These are phyloP conservation scores for Trichocladium antarcticum DNA, from an alignment of 495 filamentous ascomycete species.

Conservation along the genomic window DNA sequence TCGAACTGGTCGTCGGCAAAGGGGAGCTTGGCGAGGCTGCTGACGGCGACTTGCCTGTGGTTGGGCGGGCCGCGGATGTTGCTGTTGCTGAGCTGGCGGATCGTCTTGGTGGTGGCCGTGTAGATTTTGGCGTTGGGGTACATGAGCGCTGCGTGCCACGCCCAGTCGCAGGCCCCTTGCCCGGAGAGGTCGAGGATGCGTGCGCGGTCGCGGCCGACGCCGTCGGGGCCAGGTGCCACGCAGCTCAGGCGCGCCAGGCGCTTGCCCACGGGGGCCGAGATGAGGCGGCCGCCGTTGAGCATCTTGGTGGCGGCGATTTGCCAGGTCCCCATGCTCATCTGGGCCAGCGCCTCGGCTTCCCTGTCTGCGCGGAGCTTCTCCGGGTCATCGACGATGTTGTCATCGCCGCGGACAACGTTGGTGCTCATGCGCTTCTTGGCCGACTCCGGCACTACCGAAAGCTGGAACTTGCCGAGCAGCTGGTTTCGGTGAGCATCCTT, in stretches of 20 bases:
- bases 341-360: constrained; percentile 65
- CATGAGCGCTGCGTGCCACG: constrained; percentile 78
- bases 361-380: constrained; percentile 60
- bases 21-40: constrained; percentile 65
- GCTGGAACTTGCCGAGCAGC: constrained; percentile 66
- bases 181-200: constrained; percentile 85
- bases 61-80: constrained; percentile 74
- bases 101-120: constrained; percentile 62
- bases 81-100: constrained; percentile 52
- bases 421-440: constrained; percentile 48
- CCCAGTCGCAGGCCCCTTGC: constrained; percentile 81
- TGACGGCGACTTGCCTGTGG: constrained; percentile 67
- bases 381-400: constrained; percentile 41
- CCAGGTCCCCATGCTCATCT: constrained; percentile 67
- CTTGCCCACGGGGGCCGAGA: constrained; percentile 63
- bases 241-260: constrained; percentile 42
- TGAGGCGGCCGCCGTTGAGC: constrained; percentile 68
- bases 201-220: constrained; percentile 39
- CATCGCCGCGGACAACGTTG: constrained; percentile 48
- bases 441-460: constrained; percentile 44
- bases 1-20: constrained; percentile 87
- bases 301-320: constrained; percentile 65
- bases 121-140: constrained; percentile 77
- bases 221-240: constrained; percentile 32
- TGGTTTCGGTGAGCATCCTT: constrained; percentile 55